phyloP scores from a whole-genome alignment of 192 early-diverging fungal species.

The Mortierella claussenii region DNA sequence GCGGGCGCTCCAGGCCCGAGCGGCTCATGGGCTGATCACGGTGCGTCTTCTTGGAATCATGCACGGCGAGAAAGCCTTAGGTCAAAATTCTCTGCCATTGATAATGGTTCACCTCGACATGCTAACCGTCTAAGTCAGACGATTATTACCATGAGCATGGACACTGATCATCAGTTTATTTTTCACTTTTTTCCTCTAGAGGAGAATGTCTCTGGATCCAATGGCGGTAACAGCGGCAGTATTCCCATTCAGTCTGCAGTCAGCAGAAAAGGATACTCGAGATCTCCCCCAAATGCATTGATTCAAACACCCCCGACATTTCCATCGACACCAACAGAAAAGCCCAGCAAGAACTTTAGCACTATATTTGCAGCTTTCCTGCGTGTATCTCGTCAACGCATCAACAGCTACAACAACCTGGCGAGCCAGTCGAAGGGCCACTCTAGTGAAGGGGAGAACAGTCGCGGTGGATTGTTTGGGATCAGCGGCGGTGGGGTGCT shows the following conservation, averaged over 20 bases:
- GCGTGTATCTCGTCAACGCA: conserved; percentile 43
- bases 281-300: conserved; percentile 8
- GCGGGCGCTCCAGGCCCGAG: no score
- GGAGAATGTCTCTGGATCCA: not conserved
- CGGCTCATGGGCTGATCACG: conserved; percentile 47
- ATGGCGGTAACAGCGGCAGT: not conserved
- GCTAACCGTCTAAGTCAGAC: no score
- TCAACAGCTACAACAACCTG: conserved; percentile 53
- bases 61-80: conserved; percentile 57
- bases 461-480: conserved; percentile 23
- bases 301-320: conserved; percentile 22
- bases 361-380: conserved; percentile 49
- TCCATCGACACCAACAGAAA: conserved; percentile 10
- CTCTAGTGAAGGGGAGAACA: conserved; percentile 16
- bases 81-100: conserved; percentile 55
- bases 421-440: conserved; percentile 38
- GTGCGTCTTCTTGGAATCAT: conserved; percentile 50
- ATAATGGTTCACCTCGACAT: conserved; percentile 6
- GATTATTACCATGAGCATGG: no score
- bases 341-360: conserved; percentile 53
- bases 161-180: not conserved
- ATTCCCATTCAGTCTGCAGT: conserved; percentile 26
- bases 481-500: conserved; percentile 48
- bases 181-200: not conserved
- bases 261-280: conserved; percentile 10